These are phyloP conservation scores for Agrocybe praecox DNA, from an alignment of 768 basidiomycete genomes.

Conservation along the genomic window DNA sequence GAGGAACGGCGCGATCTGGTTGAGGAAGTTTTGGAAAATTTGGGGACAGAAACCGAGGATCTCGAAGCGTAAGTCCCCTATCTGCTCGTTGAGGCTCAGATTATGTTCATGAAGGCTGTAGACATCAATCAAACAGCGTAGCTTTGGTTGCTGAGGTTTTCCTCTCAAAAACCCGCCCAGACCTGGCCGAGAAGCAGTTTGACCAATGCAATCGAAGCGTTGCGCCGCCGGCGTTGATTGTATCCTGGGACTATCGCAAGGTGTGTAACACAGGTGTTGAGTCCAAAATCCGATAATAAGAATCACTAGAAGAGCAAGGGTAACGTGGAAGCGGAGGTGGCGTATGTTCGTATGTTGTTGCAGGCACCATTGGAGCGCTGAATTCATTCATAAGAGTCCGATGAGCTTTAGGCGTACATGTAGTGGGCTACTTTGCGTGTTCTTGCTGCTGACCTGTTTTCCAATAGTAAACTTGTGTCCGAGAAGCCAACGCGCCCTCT, in stretches of 20 bases:
- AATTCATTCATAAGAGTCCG: conserved; percentile 67
- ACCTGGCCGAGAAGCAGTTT: conserved; percentile 86
- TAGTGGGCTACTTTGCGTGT: not conserved
- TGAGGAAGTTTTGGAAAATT: conserved; percentile 91
- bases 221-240: conserved; percentile 91
- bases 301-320: conserved; percentile 62
- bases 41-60: conserved; percentile 74
- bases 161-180: conserved; percentile 86
- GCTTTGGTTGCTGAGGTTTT: conserved; percentile 85
- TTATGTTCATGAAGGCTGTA: not conserved
- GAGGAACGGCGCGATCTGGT: conserved; percentile 86
- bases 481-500: conserved; percentile 71
- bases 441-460: conserved; percentile 11
- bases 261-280: conserved; percentile 75
- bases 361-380: conserved; percentile 55
- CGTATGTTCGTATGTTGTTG: conserved; percentile 60
- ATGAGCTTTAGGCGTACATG: conserved; percentile 71
- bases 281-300: conserved; percentile 75
- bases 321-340: conserved; percentile 71
- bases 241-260: conserved; percentile 82
- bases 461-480: conserved; percentile 38
- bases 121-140: conserved; percentile 47
- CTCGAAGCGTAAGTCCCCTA: conserved; percentile 81
- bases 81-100: not conserved
- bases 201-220: conserved; percentile 78